Base-by-base conservation (phyloP, 2,329 filamentous ascomycete species). In the Fusarium sp. region DNA sequence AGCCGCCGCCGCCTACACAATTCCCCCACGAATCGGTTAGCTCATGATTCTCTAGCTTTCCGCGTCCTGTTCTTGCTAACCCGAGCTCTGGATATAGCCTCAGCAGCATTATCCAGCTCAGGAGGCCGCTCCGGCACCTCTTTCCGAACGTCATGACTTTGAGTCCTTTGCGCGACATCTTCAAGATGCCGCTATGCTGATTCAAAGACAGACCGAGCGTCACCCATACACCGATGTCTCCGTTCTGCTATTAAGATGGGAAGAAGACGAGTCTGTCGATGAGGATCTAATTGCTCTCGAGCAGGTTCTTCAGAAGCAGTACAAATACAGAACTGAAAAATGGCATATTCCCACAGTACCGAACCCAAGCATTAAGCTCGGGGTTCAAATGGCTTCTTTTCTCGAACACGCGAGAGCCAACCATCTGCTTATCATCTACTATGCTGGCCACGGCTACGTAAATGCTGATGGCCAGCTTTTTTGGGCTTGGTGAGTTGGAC, bases 121-220 rank as follows among this genome's bases (percentile, higher is more conserved):
- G 78, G 81, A 85, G 78, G 74, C 79, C 58, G 76, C 79, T 32
- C 53, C 79, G 65, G 76, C 81, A 25, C 60, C 79, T 64, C 77
- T 77, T 72, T 76, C 78, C 58, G 84, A 88, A 73, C 84, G 86
- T 70, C 84, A 88, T 79, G 88, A 90, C 74, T 91, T 91, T 79
- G 89, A 91, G 78, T 85, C 87, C 56, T 91, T 91, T 76, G 89
- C 88, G 64, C 85, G 88, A 48, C 89, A 91, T 80, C 84, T 91
- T 46, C 89, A 91, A 76, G 89, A 91, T 84, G 89, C 88, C 52
- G 88, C 89, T 69, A 90, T 90, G 85, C 82, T 90, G 74, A 90
- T 91, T 71, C 87, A 90, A 76, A 84, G 87, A 67, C 88, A 90
- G 78, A 87, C 87, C 47, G 86, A 90, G 74, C 84, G 83, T 61